Base-by-base conservation (phyloP, 108 stramenopile genomes). In the Skeletonema tropicum region DNA sequence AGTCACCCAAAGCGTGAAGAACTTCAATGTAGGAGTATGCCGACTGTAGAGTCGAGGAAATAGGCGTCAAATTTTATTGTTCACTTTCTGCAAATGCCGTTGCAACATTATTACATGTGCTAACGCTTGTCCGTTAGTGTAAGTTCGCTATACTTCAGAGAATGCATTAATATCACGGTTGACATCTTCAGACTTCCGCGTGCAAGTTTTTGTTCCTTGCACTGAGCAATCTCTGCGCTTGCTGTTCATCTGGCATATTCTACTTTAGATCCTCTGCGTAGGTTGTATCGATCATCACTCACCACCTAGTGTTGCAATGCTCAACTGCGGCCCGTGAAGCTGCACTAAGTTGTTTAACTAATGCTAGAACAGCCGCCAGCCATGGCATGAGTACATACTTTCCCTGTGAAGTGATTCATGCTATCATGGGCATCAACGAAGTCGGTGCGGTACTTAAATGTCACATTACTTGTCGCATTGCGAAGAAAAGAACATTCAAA, bases 11-110 rank as follows among this genome's bases (percentile, higher is more conserved):
- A 81, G 32, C 12, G 74, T 42, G 26, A 91, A 74, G 80, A 91
- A 91, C 11, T 88, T 78, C 25, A 88, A 78, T n/a, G n/a, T n/a
- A n/a, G n/a, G n/a, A n/a, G 85, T 84, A 70, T 92, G 91, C 38
- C 89, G 85, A 38, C 86, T 70, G 65, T 91, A 91, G 60, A 94
- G 87, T 3, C 90, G 74, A 8, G 93, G 90, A 29, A 1, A 91
- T 85, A 17, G 90, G 90, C 38, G 88, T 89, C 9, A 89, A 83
- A 45, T 91, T 75, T 26, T 90, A 71, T 62, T 89, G 87, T 73
- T 90, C 90, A 23, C 66, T 66, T 36, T 73, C 82, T 68, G 23
- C 52, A 55, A 23, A 55, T 25, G 52, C 52, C 3, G n/a, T 23
- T 8, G 23, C 52, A 55, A 55, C 52, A 55, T 25, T 55, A 17